Conservation (phyloP, 352 stramenopile genomes). For the Phytopythium helicoides region DNA sequence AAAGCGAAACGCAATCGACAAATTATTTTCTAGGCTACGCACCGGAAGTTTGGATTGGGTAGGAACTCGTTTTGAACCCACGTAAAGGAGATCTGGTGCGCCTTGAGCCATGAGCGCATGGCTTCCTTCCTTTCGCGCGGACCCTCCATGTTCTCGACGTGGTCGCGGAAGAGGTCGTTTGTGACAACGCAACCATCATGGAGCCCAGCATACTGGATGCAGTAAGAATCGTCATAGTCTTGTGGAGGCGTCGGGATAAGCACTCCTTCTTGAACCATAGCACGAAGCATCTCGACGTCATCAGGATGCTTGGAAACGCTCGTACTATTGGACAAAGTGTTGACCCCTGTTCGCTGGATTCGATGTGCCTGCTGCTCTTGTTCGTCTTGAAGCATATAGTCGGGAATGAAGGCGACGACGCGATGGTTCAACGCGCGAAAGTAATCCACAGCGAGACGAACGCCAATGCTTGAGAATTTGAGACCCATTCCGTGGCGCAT, state of each 20-base stretch:
- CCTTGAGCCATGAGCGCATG: constrained; percentile 61
- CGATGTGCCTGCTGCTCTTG: constrained; percentile 30
- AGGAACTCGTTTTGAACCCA: constrained; percentile 88
- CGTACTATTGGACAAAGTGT: constrained; percentile 4
- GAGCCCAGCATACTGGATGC: constrained; percentile 83
- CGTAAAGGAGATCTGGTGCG: constrained; percentile 85
- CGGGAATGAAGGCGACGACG: constrained; percentile 81
- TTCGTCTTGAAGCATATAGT: constrained; percentile 71
- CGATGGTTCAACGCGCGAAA: constrained; percentile 67
- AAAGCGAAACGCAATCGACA: too few relatives aligned
- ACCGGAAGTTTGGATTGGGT: constrained; percentile 85
- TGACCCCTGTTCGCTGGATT: constrained; percentile 11
- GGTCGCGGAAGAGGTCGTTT: constrained; percentile 88
- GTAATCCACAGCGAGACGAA: constrained; percentile 72
- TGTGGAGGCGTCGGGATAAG: constrained; percentile 80
- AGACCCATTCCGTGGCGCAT: constrained; percentile 77
- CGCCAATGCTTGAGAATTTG: constrained; percentile 72
- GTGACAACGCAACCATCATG: constrained; percentile 80
- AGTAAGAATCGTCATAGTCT: constrained; percentile 91
- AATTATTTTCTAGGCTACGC: not conserved
- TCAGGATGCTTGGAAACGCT: constrained; percentile 65
- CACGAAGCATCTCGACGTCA: constrained; percentile 62
- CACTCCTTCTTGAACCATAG: constrained; percentile 65
- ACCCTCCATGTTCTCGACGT: constrained; percentile 66
- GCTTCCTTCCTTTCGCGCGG: constrained; percentile 55